These are phyloP conservation scores for Clavariopsis aquatica DNA, from an alignment of 495 filamentous ascomycete species.

Conservation along the genomic window DNA sequence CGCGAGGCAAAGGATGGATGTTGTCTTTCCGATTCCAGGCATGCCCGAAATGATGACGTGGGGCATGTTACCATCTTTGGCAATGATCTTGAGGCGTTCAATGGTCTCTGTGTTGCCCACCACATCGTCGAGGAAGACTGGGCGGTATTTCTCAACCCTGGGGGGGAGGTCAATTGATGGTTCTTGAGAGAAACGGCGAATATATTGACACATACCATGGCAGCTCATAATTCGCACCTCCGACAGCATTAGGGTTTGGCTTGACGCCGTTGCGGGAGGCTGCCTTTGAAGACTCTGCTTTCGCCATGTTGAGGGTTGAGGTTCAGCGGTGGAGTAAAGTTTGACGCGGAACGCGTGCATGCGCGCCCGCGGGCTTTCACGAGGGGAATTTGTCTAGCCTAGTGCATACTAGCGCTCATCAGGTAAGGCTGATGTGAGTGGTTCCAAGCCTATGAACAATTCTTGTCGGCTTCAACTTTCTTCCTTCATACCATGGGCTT, in stretches of 20 bases:
- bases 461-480: too few relatives aligned
- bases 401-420: too few relatives aligned
- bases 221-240: conserved; percentile 73
- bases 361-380: conserved; percentile 17
- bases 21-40: conserved; percentile 99
- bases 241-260: conserved; percentile 60
- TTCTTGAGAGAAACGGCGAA: neutral
- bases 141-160: conserved; percentile 99
- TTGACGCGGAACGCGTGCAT: conserved; percentile 27
- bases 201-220: conserved; percentile 65
- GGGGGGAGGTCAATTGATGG: conserved; percentile 18
- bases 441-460: too few relatives aligned
- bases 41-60: conserved; percentile 99
- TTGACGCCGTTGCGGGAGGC: conserved; percentile 68
- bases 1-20: conserved; percentile 89
- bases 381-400: too few relatives aligned
- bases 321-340: conserved; percentile 6
- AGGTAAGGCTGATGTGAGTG: too few relatives aligned
- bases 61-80: conserved; percentile 98
- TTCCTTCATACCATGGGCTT: too few relatives aligned
- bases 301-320: conserved; percentile 39
- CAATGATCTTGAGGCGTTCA: conserved; percentile 97
- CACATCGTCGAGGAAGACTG: conserved; percentile 90
- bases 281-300: conserved; percentile 76
- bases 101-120: conserved; percentile 98